Evolutionary conservation across 2,329 filamentous ascomycete species (phyloP).

Genomic region (Aschersonia sp.): DNA sequence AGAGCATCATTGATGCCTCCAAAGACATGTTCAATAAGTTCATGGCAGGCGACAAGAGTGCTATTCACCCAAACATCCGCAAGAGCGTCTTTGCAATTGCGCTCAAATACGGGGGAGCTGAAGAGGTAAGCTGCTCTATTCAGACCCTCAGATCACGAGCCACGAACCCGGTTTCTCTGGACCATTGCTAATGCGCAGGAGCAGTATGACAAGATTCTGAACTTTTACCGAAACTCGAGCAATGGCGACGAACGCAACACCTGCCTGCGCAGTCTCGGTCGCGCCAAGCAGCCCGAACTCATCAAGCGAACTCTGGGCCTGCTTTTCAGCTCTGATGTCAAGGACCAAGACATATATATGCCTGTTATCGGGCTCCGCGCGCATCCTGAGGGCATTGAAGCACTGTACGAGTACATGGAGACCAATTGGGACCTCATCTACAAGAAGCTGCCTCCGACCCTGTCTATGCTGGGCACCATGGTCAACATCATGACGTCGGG

Average conservation of each 20-base stretch:
- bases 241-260: conserved; percentile 77
- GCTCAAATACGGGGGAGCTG: conserved; percentile 69
- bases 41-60: conserved; percentile 59
- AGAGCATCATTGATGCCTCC: conserved; percentile 62
- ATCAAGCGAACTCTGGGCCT: conserved; percentile 70
- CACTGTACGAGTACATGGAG: conserved; percentile 71
- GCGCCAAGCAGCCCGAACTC: conserved; percentile 61
- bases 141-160: not conserved
- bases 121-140: conserved; percentile 43
- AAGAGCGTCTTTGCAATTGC: conserved; percentile 76
- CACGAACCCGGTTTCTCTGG: not conserved
- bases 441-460: conserved; percentile 69
- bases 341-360: conserved; percentile 89
- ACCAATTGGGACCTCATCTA: conserved; percentile 77
- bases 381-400: conserved; percentile 63
- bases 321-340: conserved; percentile 66
- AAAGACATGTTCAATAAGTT: conserved; percentile 87
- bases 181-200: not conserved
- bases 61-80: conserved; percentile 84
- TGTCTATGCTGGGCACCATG: conserved; percentile 74
- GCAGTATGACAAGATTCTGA: conserved; percentile 61
- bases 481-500: conserved; percentile 70
- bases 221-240: conserved; percentile 60
- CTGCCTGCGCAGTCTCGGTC: conserved; percentile 69
- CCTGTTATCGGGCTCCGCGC: conserved; percentile 66